Conservation (phyloP, 305 asterid genomes). For the Andrographis paniculata region DNA sequence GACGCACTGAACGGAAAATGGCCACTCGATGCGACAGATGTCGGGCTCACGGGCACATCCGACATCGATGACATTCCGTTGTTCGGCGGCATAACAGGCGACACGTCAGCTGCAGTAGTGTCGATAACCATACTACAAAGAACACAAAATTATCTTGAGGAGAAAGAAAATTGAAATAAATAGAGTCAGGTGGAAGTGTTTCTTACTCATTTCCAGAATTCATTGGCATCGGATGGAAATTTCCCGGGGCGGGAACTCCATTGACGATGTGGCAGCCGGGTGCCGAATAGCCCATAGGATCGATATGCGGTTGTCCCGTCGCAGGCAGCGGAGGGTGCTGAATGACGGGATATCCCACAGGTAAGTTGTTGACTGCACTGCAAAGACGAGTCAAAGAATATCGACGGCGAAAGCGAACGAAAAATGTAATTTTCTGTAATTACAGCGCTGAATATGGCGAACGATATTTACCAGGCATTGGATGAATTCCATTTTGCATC, state of each 20-base stretch:
- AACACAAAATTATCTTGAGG: background rate
- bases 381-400: constrained; percentile 16
- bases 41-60: constrained; percentile 53
- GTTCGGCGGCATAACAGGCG: constrained; percentile 40
- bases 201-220: constrained; percentile 65
- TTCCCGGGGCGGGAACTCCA: constrained; percentile 60
- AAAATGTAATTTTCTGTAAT: background rate
- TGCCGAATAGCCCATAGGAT: constrained; percentile 45
- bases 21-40: constrained; percentile 32
- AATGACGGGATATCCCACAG: constrained; percentile 71
- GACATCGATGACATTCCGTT: constrained; percentile 47
- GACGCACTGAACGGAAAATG: constrained; percentile 64
- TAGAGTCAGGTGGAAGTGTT: background rate
- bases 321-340: constrained; percentile 48
- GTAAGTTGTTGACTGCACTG: constrained; percentile 77
- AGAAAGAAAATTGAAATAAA: background rate
- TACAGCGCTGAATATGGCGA: no score
- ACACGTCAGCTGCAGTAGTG: constrained; percentile 33
- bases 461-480: constrained; percentile 70
- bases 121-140: constrained; percentile 40
- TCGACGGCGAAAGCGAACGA: background rate
- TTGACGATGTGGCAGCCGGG: constrained; percentile 53
- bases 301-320: constrained; percentile 56
- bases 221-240: constrained; percentile 54
- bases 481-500: constrained; percentile 71